Conservation (phyloP, 2,329 filamentous ascomycete genomes). For the Ophiocordyceps camponoti-rufipedis region DNA sequence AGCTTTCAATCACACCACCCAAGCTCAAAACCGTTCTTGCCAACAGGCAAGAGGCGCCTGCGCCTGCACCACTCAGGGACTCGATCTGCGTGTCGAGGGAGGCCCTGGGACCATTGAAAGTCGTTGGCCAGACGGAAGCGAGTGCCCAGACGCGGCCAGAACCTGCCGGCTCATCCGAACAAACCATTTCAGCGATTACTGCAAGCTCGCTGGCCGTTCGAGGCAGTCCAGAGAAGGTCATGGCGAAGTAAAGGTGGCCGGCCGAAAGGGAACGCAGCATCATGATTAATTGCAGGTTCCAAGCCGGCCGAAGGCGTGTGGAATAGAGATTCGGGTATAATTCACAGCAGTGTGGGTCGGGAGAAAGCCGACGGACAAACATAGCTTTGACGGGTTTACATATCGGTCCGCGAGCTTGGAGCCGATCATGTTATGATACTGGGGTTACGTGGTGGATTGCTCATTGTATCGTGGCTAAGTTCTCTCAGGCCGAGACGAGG, state of each 20-base stretch:
- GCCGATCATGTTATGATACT: neutral
- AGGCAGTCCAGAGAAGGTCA: conserved; percentile 32
- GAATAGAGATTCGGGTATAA: conserved; percentile 1
- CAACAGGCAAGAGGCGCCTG: neutral
- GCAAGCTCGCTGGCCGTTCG: conserved; percentile 36
- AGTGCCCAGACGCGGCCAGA: conserved; percentile 4
- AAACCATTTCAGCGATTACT: conserved; percentile 13
- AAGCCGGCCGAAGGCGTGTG: neutral
- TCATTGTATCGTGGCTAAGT: neutral
- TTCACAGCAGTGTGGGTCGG: neutral
- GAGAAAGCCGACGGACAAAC: neutral
- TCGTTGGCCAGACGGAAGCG: neutral
- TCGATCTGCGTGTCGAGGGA: conserved; percentile 1
- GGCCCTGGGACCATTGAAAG: neutral
- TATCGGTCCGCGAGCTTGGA: neutral
- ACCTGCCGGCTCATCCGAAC: conserved; percentile 1
- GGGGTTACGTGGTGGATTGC: neutral
- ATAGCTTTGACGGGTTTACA: neutral
- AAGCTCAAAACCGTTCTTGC: conserved; percentile 15
- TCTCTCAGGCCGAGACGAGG: neutral
- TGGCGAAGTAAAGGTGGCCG: neutral
- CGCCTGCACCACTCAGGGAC: conserved; percentile 4
- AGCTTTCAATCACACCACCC: conserved; percentile 37
- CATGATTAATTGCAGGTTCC: neutral
- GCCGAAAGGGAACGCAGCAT: neutral